Evolutionary conservation across 805 yeast genomes (phyloP).

Genomic region (Lachancea meyersii): DNA sequence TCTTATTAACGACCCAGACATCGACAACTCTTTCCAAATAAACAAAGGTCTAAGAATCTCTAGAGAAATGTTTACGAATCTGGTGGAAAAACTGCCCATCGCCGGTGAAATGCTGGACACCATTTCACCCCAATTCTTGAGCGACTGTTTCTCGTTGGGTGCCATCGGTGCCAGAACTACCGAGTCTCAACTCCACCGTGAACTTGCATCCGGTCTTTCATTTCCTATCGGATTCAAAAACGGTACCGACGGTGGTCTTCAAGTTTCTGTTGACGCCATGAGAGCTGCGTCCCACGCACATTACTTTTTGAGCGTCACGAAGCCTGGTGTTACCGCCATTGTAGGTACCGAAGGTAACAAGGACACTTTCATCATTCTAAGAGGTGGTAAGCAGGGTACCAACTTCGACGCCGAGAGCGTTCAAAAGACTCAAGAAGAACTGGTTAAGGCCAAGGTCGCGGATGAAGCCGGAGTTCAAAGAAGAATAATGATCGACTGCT

Average conservation of each 20-base stretch:
- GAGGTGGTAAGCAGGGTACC: conserved; percentile 95
- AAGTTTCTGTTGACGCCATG: conserved; percentile 91
- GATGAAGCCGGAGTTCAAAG: conserved; percentile 41
- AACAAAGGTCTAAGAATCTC: conserved; percentile 90
- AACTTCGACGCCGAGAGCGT: conserved; percentile 79
- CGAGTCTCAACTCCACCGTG: conserved; percentile 96
- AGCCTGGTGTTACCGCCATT: conserved; percentile 94
- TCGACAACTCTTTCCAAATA: conserved; percentile 86
- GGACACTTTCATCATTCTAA: conserved; percentile 81
- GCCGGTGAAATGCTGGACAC: conserved; percentile 98
- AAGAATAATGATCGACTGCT: conserved; percentile 92
- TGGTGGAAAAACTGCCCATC: conserved; percentile 82
- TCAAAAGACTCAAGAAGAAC: conserved; percentile 53
- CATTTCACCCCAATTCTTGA: conserved; percentile 90
- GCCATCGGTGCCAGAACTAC: conserved; percentile 99
- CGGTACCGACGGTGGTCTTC: conserved; percentile 94
- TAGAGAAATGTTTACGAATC: conserved; percentile 75
- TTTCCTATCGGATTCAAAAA: conserved; percentile 98
- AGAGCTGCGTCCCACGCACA: conserved; percentile 90
- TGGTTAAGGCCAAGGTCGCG: conserved; percentile 45
- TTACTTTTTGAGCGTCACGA: conserved; percentile 90
- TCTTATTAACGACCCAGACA: conserved; percentile 92
- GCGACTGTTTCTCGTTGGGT: conserved; percentile 90
- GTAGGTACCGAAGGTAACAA: conserved; percentile 92
- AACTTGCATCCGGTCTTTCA: conserved; percentile 90